phyloP scores from a whole-genome alignment of 768 basidiomycete genomes.

The Phanerochaete carnosa region DNA sequence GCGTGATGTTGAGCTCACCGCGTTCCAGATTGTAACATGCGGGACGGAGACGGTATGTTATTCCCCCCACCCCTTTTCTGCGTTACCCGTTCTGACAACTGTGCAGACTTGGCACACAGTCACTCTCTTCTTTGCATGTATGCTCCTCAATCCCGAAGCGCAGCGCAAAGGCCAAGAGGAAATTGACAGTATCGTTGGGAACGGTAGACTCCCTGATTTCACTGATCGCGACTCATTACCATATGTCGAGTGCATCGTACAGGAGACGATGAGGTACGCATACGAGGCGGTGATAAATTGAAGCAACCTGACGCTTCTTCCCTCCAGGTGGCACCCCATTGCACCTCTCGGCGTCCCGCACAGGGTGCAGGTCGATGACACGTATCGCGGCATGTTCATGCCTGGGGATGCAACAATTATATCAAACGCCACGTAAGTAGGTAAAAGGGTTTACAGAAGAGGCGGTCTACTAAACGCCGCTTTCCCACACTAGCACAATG shows the following conservation, averaged over 20 bases:
- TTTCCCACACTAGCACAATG: not conserved
- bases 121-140: not conserved
- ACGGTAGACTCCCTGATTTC: constrained; percentile 26
- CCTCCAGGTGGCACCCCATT: constrained; percentile 13
- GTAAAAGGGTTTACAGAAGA: no score
- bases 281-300: not conserved
- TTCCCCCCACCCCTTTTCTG: not conserved
- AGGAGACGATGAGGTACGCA: constrained; percentile 7
- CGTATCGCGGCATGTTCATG: constrained; percentile 38
- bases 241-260: constrained; percentile 24
- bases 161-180: constrained; percentile 24
- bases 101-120: not conserved
- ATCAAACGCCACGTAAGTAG: constrained; percentile 39
- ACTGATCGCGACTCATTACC: constrained; percentile 22
- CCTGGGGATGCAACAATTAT: constrained; percentile 38
- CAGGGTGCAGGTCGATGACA: constrained; percentile 35
- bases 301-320: not conserved
- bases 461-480: no score
- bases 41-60: not conserved
- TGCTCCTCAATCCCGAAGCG: constrained; percentile 10
- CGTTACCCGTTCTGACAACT: not conserved
- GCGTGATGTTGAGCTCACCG: not conserved
- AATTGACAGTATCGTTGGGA: constrained; percentile 23
- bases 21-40: not conserved
- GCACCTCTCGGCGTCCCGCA: constrained; percentile 36